Percentiles rank a stretch among this genome's conserved stretches.
phyloP scores from a whole-genome alignment of 202 grass and related monocot genomes.

The Setaria viridis region DNA sequence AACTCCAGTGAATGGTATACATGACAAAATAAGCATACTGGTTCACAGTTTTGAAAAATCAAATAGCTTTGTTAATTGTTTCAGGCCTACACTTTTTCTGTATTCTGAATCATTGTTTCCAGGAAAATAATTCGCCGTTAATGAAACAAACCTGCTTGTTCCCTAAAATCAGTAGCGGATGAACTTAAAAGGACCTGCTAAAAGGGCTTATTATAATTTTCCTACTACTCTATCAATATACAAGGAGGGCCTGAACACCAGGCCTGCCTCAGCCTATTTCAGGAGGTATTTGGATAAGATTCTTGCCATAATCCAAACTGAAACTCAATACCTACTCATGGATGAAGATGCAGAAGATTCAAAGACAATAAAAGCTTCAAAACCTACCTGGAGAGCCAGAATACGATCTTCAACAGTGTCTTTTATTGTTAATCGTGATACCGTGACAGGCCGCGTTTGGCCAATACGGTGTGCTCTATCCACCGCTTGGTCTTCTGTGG shows the following conservation, averaged over 20 bases:
- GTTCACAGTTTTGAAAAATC: background rate
- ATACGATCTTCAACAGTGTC: slow-evolving; percentile 97
- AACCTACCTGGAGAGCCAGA: slow-evolving; percentile 88
- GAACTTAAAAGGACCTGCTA: background rate
- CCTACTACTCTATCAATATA: background rate
- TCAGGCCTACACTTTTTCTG: background rate
- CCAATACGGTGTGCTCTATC: slow-evolving; percentile 98
- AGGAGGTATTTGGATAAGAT: background rate
- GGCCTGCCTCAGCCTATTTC: background rate
- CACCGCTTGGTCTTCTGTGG: slow-evolving; percentile 99
- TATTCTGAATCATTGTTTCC: background rate
- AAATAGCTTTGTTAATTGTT: background rate
- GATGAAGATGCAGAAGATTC: slow-evolving; percentile 21
- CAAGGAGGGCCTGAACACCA: background rate
- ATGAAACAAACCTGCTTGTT: slow-evolving; percentile 7
- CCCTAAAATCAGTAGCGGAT: background rate
- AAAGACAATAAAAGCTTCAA: slow-evolving; percentile 13
- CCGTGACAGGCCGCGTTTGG: slow-evolving; percentile 87
- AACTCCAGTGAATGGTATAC: slow-evolving; percentile 9
- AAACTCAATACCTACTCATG: background rate
- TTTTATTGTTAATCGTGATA: slow-evolving; percentile 92
- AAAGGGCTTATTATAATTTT: background rate
- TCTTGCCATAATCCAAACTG: background rate
- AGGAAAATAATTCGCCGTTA: background rate
- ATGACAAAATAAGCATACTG: background rate